Conservation (phyloP, 345 rosid species). For the Leavenworthia alabamica region DNA sequence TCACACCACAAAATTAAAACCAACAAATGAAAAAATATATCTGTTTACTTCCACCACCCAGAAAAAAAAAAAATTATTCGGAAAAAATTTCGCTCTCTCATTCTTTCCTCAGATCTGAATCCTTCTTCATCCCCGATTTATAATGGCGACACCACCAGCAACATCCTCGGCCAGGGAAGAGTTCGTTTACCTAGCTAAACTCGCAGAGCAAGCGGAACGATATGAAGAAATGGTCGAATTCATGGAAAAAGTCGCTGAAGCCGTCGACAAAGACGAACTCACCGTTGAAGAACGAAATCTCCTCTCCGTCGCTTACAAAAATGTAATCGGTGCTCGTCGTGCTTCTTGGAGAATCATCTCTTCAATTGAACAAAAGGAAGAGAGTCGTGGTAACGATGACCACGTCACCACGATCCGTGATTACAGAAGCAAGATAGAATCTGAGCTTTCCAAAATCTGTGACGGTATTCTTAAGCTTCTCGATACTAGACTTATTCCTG, state of each 20-base stretch:
- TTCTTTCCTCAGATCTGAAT: conserved; percentile 30
- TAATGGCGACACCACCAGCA: conserved; percentile 36
- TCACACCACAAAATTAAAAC: too few relatives aligned
- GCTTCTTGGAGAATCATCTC: conserved; percentile 92
- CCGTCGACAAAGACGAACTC: conserved; percentile 60
- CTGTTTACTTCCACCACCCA: too few relatives aligned
- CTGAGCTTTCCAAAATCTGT: conserved; percentile 72
- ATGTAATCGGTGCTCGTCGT: too few relatives aligned
- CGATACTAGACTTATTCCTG: conserved; percentile 64
- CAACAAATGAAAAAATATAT: too few relatives aligned
- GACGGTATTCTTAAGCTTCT: conserved; percentile 84
- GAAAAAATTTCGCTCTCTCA: too few relatives aligned
- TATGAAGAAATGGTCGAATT: conserved; percentile 94
- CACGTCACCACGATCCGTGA: conserved; percentile 78
- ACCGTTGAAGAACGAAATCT: conserved; percentile 78
- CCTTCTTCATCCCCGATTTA: conserved; percentile 11
- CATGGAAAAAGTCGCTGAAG: conserved; percentile 77
- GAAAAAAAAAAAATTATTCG: too few relatives aligned
- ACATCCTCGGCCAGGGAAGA: conserved; percentile 59
- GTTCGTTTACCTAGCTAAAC: conserved; percentile 77
- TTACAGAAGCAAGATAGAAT: conserved; percentile 74
- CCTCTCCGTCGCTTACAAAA: too few relatives aligned
- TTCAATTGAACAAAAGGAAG: conserved; percentile 88
- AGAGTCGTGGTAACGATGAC: conserved; percentile 86
- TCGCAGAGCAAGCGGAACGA: too few relatives aligned